Evolutionary conservation across 2,329 filamentous ascomycete species (phyloP).

Genomic region (Verticillium klebahnii): DNA sequence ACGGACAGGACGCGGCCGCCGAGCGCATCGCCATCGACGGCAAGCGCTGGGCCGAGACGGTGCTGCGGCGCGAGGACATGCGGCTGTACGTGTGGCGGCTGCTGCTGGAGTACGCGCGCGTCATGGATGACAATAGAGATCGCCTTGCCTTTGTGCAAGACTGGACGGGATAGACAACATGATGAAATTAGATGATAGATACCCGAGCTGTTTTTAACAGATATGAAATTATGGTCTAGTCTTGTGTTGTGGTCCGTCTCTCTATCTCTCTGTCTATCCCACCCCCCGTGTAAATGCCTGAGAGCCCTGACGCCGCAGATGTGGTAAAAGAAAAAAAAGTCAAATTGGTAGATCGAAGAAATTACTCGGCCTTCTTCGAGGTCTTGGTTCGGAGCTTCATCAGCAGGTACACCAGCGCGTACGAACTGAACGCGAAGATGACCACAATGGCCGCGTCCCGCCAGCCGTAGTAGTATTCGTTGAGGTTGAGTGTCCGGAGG

Average conservation of each 20-base stretch:
- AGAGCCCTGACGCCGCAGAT: neutral
- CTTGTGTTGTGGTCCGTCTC: neutral
- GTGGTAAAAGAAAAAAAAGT: neutral
- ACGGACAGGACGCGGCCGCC: conserved; percentile 36
- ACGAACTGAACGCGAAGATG: conserved; percentile 51
- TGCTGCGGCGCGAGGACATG: conserved; percentile 51
- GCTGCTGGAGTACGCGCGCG: conserved; percentile 38
- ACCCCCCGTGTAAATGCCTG: neutral
- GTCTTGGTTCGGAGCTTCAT: conserved; percentile 46
- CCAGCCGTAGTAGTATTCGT: conserved; percentile 61
- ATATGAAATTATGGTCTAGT: neutral
- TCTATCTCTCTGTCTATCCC: neutral
- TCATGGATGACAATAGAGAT: conserved; percentile 25
- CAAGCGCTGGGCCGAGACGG: conserved; percentile 46
- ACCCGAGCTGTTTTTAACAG: neutral
- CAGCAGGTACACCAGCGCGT: conserved; percentile 38
- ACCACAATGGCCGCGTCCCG: conserved; percentile 57
- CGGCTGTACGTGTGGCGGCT: conserved; percentile 49
- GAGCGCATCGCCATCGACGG: conserved; percentile 45
- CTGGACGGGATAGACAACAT: neutral
- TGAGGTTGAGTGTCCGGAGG: conserved; percentile 53
- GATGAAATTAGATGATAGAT: neutral
- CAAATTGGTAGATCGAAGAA: no score
- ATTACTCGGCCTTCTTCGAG: conserved; percentile 39
- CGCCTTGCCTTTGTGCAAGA: conserved; percentile 22